These are phyloP conservation scores for Eimeria necatrix DNA, from an alignment of 169 alveolate species.

Conservation along the genomic window DNA sequence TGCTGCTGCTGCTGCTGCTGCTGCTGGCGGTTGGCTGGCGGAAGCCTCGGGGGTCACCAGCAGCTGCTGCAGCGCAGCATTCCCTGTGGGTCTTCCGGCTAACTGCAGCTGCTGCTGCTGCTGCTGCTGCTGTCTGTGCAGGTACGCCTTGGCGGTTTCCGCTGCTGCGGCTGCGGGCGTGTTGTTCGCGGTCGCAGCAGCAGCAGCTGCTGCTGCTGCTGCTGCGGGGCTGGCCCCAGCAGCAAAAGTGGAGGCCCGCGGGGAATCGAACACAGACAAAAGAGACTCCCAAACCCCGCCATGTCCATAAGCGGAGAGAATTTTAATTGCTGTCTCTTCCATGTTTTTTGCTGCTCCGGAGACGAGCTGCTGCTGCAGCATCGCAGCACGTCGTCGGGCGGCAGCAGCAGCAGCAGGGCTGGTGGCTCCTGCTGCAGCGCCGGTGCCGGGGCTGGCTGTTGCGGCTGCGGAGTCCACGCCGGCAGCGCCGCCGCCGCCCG, in stretches of 20 bases:
- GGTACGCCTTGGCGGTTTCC: constrained; percentile 59
- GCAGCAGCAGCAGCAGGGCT: not conserved
- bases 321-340: constrained; percentile 79
- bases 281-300: constrained; percentile 93
- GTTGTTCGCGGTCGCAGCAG: not conserved
- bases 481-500: not conserved
- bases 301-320: constrained; percentile 85
- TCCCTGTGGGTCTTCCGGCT: not conserved
- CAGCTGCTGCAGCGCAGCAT: constrained; percentile 42
- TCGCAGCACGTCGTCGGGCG: not conserved
- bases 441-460: not conserved
- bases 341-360: constrained; percentile 74
- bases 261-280: constrained; percentile 88
- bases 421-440: not conserved
- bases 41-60: not conserved
- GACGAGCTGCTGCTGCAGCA: constrained; percentile 47
- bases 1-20: constrained; percentile 26
- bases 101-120: constrained; percentile 12
- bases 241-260: constrained; percentile 81
- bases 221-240: constrained; percentile 41
- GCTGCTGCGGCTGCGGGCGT: constrained; percentile 25
- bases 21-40: not conserved
- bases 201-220: constrained; percentile 38
- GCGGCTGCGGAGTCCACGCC: not conserved
- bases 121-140: constrained; percentile 37